These are phyloP conservation scores for Mortierella polycephala DNA, from an alignment of 371 early-diverging fungal genomes.

Conservation along the genomic window DNA sequence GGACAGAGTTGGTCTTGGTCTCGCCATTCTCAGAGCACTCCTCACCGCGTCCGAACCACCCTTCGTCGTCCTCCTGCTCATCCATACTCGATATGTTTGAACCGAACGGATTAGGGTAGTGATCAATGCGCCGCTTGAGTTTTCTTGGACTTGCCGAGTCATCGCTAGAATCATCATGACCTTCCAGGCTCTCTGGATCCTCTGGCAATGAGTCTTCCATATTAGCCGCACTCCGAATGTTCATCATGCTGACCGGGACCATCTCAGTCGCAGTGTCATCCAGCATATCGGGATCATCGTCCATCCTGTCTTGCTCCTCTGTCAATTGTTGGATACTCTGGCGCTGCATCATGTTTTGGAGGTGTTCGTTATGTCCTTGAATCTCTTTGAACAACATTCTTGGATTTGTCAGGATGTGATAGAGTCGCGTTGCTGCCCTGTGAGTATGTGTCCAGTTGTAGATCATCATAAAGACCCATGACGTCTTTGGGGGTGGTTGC, in stretches of 20 bases:
- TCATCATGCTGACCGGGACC: slow-evolving; percentile 50
- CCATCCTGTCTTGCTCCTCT: slow-evolving; percentile 47
- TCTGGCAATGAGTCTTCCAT: slow-evolving; percentile 30
- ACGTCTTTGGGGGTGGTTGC: slow-evolving; percentile 14
- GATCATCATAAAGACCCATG: slow-evolving; percentile 52
- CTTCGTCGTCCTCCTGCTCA: slow-evolving; percentile 44
- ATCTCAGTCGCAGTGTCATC: slow-evolving; percentile 35
- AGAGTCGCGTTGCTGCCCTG: slow-evolving; percentile 26
- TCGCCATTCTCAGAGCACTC: slow-evolving; percentile 25
- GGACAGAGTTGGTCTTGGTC: slow-evolving; percentile 45
- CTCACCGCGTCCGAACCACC: slow-evolving; percentile 32
- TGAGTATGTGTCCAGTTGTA: slow-evolving; percentile 48
- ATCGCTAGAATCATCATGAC: slow-evolving; percentile 11
- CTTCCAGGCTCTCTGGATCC: slow-evolving; percentile 4
- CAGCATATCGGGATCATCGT: slow-evolving; percentile 39
- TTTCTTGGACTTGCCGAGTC: slow-evolving; percentile 17
- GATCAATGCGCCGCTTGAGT: slow-evolving; percentile 33
- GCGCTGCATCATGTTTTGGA: slow-evolving; percentile 23
- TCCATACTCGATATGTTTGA: slow-evolving; percentile 14
- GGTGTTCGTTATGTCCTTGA: slow-evolving; percentile 21
- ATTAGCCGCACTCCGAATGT: slow-evolving; percentile 14
- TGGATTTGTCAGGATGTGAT: slow-evolving; percentile 34
- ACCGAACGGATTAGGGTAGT: slow-evolving; percentile 37
- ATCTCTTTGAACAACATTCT: slow-evolving; percentile 22
- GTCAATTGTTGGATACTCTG: slow-evolving; percentile 47